Evolutionary conservation across 2,329 filamentous ascomycete genomes (phyloP), one percentile per base, ranked within the genome.

Genomic region (Dothideomycetes sp.): DNA sequence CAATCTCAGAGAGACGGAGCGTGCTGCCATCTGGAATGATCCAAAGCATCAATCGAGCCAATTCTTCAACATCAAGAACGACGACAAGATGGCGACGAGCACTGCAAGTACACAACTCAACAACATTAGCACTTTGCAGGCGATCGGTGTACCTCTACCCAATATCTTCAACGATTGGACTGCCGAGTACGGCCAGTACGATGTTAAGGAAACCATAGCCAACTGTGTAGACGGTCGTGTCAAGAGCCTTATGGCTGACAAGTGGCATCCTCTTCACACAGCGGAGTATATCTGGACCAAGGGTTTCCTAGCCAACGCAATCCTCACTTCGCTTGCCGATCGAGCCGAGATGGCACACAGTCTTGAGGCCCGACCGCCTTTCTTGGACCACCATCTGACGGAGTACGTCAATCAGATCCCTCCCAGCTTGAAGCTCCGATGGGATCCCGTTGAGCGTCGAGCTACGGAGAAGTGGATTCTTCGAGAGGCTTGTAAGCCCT

Each of bases 401-500:
- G 57, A 63, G 33, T 65, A 61, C 38, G 56, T 59, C 31, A 64
- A 63, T 41, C 25, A 47, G 4, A 49, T 64, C 4, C 61, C 63
- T 1, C 61, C 61, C 0, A 54, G 52, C 9, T 41, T 58, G 16
- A 64, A 63, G 43, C 54, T 67, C 16, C 45, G 52, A 9, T 64
- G 53, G 45, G 50, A 55, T 25, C 25, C 39, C 1, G 22, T 33
- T 3, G 39, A 45, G 12, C 47, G 49, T 5, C 44, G 49, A 2
- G 55, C 68, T 23, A 51, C 50, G 1, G 69, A 73, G 53, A 47
- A 74, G 45, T 69, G 65, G 60, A 64, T 74, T 19, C 59, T 74
- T 1, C 64, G 67, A 2, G 65, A 74, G 47, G 71, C 69, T 0
- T 60, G 58, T 18, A 62, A 60, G 43, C 68, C 70, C 2, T 74